These are phyloP conservation scores for Leccinum angustisporum DNA, from an alignment of 1,284 basidiomycete species.

Conservation along the genomic window DNA sequence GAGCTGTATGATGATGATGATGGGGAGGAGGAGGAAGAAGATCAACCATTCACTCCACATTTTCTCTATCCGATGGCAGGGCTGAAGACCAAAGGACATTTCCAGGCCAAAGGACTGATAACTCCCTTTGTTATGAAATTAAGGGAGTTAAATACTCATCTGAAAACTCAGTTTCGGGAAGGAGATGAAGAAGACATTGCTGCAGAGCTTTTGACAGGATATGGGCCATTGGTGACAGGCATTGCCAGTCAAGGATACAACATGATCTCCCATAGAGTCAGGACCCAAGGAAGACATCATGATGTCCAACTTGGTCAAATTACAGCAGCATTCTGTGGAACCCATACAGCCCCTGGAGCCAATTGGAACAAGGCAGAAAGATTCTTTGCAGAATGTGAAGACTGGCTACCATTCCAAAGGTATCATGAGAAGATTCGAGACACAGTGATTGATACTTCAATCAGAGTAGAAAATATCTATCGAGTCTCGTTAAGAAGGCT, in stretches of 20 bases:
- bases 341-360: background rate
- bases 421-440: too few species aligned
- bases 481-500: too few species aligned
- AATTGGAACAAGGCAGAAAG: too few species aligned
- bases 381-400: too few species aligned
- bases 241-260: conserved; percentile 10
- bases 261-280: background rate
- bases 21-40: too few species aligned
- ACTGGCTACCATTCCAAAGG: too few species aligned
- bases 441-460: too few species aligned
- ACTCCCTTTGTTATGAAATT: background rate
- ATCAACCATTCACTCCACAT: background rate
- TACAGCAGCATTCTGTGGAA: background rate
- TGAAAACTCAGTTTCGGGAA: background rate
- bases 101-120: conserved; percentile 3
- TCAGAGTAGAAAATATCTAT: too few species aligned
- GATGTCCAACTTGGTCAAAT: conserved; percentile 1
- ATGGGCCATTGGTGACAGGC: background rate
- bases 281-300: background rate
- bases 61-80: conserved; percentile 9
- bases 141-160: background rate
- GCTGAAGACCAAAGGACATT: conserved; percentile 1
- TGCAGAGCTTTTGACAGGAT: background rate
- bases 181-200: background rate
- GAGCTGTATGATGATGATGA: too few species aligned